A percentile compares a stretch with the other conserved stretches of the same genome.
These are phyloP conservation scores for Orbilia blumenaviensis DNA, from an alignment of 2,329 filamentous ascomycete species.

Conservation along the genomic window DNA sequence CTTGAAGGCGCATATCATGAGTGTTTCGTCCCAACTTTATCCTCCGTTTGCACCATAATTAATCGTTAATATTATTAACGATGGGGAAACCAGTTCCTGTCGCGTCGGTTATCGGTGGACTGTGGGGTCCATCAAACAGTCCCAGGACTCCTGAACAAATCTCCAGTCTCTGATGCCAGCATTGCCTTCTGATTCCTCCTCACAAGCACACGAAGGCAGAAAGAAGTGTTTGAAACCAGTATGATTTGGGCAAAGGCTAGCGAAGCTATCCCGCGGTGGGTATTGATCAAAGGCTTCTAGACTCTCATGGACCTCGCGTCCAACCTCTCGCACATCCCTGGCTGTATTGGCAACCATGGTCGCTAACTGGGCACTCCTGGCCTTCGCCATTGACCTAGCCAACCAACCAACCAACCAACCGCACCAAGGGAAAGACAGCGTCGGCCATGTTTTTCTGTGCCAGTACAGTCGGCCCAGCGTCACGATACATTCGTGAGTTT, in stretches of 20 bases:
- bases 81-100: conserved; percentile 45
- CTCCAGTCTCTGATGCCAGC: conserved; percentile 33
- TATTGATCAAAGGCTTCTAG: conserved; percentile 54
- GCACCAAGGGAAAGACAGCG: conserved; percentile 27
- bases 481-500: conserved; percentile 49
- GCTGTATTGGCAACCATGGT: conserved; percentile 50
- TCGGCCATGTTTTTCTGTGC: conserved; percentile 49
- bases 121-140: conserved; percentile 50
- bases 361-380: conserved; percentile 45
- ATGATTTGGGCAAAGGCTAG: conserved; percentile 53
- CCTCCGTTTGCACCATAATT: conserved; percentile 18
- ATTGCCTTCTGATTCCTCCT: conserved; percentile 34
- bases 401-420: conserved; percentile 33
- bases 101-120: conserved; percentile 48
- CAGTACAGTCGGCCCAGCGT: conserved; percentile 46
- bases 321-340: conserved; percentile 46
- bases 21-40: conserved; percentile 53
- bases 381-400: conserved; percentile 29
- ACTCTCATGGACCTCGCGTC: conserved; percentile 44
- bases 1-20: conserved; percentile 4
- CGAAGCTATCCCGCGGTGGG: conserved; percentile 54
- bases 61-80: conserved; percentile 30
- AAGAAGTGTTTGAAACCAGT: conserved; percentile 51
- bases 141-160: conserved; percentile 51
- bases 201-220: conserved; percentile 53